Percentiles rank a stretch among this genome's conserved stretches.
Evolutionary conservation across 2,329 filamentous ascomycete species (phyloP).

Genomic region (Penicillium decumbens): DNA sequence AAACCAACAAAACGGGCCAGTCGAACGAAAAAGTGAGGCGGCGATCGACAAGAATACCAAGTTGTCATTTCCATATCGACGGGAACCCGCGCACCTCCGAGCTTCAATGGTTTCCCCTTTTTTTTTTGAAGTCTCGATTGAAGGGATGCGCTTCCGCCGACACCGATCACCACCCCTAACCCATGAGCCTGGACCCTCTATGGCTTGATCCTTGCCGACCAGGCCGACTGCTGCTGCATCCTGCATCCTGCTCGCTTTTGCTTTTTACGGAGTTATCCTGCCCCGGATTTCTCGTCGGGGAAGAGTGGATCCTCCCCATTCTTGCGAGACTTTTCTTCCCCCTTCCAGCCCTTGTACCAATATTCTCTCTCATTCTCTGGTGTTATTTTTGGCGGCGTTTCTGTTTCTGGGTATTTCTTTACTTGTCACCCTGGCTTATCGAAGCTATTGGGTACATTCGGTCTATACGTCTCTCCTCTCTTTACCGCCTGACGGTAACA

Average conservation of each 20-base stretch:
- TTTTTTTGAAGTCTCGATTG: constrained; percentile 5
- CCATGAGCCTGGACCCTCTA: constrained; percentile 1
- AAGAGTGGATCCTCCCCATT: constrained; percentile 8
- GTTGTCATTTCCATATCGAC: neutral
- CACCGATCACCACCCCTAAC: constrained; percentile 1
- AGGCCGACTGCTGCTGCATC: neutral
- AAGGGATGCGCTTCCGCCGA: constrained; percentile 15
- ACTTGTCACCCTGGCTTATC: neutral
- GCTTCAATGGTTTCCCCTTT: constrained; percentile 1
- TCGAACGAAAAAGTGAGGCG: constrained; percentile 15
- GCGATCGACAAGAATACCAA: constrained; percentile 7
- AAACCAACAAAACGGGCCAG: neutral
- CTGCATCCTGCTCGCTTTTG: neutral
- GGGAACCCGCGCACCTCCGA: neutral
- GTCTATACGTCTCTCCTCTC: constrained; percentile 1
- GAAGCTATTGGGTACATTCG: neutral
- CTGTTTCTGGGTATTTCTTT: constrained; percentile 4
- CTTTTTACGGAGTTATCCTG: constrained; percentile 1
- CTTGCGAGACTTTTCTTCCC: neutral
- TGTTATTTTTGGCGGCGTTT: constrained; percentile 5
- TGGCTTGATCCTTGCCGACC: constrained; percentile 2
- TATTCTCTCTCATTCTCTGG: constrained; percentile 10
- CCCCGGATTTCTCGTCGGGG: constrained; percentile 12
- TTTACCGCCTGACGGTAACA: constrained; percentile 10
- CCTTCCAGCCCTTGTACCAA: constrained; percentile 20